Evolutionary conservation across 768 basidiomycete genomes (phyloP).

Genomic region (Mrakia hoshinonis): DNA sequence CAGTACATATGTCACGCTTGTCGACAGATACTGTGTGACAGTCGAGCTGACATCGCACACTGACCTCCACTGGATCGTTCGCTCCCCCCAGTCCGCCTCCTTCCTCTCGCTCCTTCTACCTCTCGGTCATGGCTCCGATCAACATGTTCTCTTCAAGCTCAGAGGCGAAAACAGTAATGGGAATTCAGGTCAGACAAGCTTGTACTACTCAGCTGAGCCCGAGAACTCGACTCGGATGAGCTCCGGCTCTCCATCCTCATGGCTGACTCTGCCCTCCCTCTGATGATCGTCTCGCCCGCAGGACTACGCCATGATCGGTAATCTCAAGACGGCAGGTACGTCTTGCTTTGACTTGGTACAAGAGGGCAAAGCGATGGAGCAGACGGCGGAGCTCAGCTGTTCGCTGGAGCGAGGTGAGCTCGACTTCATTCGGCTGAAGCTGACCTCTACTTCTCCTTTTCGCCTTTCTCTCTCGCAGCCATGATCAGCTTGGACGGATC

Average conservation of each 20-base stretch:
- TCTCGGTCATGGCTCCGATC: not conserved
- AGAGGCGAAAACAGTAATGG: slow-evolving; percentile 3
- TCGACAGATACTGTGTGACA: no score
- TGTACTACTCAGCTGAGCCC: not conserved
- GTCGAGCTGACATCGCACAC: no score
- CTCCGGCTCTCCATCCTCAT: not conserved
- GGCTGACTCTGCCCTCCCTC: not conserved
- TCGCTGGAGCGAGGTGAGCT: no score
- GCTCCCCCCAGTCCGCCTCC: no score
- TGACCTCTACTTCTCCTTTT: not conserved
- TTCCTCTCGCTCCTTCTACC: no score
- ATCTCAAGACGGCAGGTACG: slow-evolving; percentile 38
- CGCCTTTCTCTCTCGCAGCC: slow-evolving; percentile 2
- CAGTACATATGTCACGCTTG: no score
- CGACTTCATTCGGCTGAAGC: not conserved
- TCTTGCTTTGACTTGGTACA: not conserved
- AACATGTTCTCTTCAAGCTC: not conserved
- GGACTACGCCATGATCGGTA: slow-evolving; percentile 42
- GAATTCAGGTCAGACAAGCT: slow-evolving; percentile 1
- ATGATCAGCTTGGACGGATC: slow-evolving; percentile 44
- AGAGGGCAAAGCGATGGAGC: not conserved
- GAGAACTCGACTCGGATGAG: not conserved
- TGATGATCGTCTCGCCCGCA: not conserved
- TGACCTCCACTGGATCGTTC: no score
- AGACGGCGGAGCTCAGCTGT: not conserved